Percentiles rank a stretch among this genome's conserved stretches.
Conservation (phyloP, 2,329 filamentous ascomycete species). For the Verticillium dahliae region DNA sequence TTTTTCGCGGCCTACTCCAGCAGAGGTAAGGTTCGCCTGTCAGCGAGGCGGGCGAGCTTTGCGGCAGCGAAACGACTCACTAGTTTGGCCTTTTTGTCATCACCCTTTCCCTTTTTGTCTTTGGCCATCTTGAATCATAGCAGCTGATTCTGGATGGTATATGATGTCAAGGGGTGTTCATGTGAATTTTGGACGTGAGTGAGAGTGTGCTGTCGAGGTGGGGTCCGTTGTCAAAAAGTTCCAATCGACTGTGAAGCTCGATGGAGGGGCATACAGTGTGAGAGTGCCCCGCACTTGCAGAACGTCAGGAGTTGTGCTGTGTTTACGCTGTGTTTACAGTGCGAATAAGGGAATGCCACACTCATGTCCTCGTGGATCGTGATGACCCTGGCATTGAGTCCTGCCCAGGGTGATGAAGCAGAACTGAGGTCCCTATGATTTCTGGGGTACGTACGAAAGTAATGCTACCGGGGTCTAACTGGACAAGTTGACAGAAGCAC, state of each 20-base stretch:
- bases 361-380: no score
- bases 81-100: conserved; percentile 45
- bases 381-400: no score
- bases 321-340: background rate
- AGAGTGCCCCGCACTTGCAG: conserved; percentile 3
- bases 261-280: conserved; percentile 4
- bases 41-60: conserved; percentile 2
- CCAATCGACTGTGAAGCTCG: background rate
- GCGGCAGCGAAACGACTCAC: conserved; percentile 18
- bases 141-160: background rate
- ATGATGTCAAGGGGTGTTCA: background rate
- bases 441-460: no score
- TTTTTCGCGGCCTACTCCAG: conserved; percentile 51
- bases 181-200: background rate
- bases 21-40: background rate
- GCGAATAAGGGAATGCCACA: background rate
- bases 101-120: conserved; percentile 39
- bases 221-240: conserved; percentile 2
- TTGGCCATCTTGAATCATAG: conserved; percentile 34
- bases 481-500: no score
- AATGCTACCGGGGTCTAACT: no score
- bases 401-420: no score
- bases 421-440: no score
- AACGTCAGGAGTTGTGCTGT: background rate
- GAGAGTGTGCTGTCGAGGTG: conserved; percentile 7